A percentile compares a stretch with the other conserved stretches of the same genome.
These are phyloP conservation scores for Fibroporia radiculosa DNA, from an alignment of 768 basidiomycete species.

Conservation along the genomic window DNA sequence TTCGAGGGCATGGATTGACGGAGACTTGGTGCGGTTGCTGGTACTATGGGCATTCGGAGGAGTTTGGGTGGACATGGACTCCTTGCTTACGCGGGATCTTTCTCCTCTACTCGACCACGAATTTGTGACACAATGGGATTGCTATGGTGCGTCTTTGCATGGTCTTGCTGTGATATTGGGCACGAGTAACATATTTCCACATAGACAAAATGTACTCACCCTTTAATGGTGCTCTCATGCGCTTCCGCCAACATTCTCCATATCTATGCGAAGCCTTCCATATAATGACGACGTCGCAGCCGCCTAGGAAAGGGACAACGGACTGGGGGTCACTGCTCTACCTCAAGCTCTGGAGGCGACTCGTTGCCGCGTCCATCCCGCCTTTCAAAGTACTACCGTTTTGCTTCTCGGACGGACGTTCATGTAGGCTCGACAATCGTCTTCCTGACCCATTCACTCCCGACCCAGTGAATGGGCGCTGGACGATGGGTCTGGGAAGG, in stretches of 20 bases:
- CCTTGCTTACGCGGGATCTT: constrained; percentile 81
- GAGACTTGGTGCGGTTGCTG: constrained; percentile 84
- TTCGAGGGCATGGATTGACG: constrained; percentile 87
- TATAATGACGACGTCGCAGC: constrained; percentile 68
- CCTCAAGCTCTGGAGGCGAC: constrained; percentile 82
- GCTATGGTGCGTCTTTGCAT: constrained; percentile 66
- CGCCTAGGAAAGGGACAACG: constrained; percentile 72
- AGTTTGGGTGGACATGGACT: constrained; percentile 98
- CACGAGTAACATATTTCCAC: not conserved
- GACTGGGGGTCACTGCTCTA: constrained; percentile 95
- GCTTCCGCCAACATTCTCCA: constrained; percentile 83
- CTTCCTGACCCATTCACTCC: constrained; percentile 82
- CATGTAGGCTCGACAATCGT: constrained; percentile 87
- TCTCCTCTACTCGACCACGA: constrained; percentile 86
- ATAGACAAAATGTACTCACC: constrained; percentile 69
- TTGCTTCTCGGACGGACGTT: constrained; percentile 89
- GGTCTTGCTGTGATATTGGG: not conserved
- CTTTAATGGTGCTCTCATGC: constrained; percentile 92
- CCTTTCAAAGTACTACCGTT: constrained; percentile 93
- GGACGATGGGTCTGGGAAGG: constrained; percentile 59
- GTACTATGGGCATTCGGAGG: constrained; percentile 88
- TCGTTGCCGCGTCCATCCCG: constrained; percentile 60
- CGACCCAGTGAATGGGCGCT: constrained; percentile 41
- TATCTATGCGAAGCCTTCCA: constrained; percentile 97
- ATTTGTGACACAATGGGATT: constrained; percentile 99